Conservation (phyloP, 2,329 filamentous ascomycete species). For the Aspergillus transmontanensis region DNA sequence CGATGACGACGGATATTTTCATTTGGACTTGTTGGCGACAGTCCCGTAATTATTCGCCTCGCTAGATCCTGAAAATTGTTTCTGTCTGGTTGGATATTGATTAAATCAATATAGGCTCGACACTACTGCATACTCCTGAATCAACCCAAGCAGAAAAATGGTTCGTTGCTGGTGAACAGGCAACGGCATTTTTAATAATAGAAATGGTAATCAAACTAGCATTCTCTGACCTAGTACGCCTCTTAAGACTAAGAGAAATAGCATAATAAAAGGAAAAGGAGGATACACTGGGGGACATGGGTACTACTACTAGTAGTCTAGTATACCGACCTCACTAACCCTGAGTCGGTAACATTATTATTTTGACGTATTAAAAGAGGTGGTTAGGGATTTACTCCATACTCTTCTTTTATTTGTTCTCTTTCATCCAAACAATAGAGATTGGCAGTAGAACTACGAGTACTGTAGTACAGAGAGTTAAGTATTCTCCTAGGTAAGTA, state of each 20-base stretch:
- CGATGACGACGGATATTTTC: background rate
- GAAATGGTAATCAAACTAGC: conserved; percentile 1
- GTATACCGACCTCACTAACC: background rate
- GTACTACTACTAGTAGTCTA: background rate
- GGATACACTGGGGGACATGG: background rate
- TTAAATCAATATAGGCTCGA: conserved; percentile 4
- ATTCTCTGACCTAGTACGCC: background rate
- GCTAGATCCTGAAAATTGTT: background rate
- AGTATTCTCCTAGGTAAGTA: background rate
- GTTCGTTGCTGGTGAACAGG: conserved; percentile 10
- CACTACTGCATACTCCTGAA: conserved; percentile 5
- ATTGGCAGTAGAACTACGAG: background rate
- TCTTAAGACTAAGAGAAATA: background rate
- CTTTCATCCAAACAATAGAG: background rate
- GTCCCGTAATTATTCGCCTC: background rate
- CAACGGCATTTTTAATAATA: conserved; percentile 12
- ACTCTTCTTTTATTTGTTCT: background rate
- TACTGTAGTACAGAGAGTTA: background rate
- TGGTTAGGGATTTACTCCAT: background rate
- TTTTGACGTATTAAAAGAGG: background rate
- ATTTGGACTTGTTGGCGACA: background rate
- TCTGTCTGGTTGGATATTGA: conserved; percentile 1
- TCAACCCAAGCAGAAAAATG: background rate
- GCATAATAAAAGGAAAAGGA: background rate
- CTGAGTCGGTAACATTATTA: background rate